Conservation (phyloP, 352 stramenopile species). For the Pythium sp. region DNA sequence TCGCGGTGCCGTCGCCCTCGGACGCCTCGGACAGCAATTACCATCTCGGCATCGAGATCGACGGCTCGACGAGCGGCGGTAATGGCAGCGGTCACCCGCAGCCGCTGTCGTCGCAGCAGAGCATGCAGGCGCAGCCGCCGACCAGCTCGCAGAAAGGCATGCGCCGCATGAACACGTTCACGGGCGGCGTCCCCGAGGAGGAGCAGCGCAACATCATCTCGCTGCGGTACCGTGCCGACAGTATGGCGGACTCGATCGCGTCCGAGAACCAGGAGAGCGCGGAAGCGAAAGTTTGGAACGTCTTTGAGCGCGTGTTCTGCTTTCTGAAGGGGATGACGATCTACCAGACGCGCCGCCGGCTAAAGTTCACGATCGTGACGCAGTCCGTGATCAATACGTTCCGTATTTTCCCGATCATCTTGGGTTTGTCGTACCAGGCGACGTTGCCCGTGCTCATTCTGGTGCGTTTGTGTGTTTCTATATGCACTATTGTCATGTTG, state of each 20-base stretch:
- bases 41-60: slow-evolving; percentile 56
- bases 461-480: slow-evolving; percentile 23
- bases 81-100: slow-evolving; percentile 9
- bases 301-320: slow-evolving; percentile 84
- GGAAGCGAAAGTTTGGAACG: slow-evolving; percentile 72
- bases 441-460: slow-evolving; percentile 83
- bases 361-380: slow-evolving; percentile 88
- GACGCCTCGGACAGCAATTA: slow-evolving; percentile 48
- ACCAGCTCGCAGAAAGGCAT: slow-evolving; percentile 35
- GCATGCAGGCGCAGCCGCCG: slow-evolving; percentile 3
- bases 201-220: slow-evolving; percentile 88
- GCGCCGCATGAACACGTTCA: slow-evolving; percentile 73
- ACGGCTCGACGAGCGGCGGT: slow-evolving; percentile 10
- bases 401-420: slow-evolving; percentile 84
- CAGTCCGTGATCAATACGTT: slow-evolving; percentile 79
- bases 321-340: slow-evolving; percentile 89
- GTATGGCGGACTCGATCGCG: slow-evolving; percentile 79
- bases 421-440: slow-evolving; percentile 80
- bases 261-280: slow-evolving; percentile 53
- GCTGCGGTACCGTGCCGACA: slow-evolving; percentile 79
- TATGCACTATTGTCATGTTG: not conserved
- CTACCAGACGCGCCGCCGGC: slow-evolving; percentile 70
- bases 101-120: slow-evolving; percentile 11
- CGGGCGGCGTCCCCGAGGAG: slow-evolving; percentile 50
- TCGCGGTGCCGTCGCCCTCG: slow-evolving; percentile 65